These are phyloP conservation scores for Phaeosphaeriaceae sp. DNA, from an alignment of 2,329 filamentous ascomycete species.

Conservation along the genomic window DNA sequence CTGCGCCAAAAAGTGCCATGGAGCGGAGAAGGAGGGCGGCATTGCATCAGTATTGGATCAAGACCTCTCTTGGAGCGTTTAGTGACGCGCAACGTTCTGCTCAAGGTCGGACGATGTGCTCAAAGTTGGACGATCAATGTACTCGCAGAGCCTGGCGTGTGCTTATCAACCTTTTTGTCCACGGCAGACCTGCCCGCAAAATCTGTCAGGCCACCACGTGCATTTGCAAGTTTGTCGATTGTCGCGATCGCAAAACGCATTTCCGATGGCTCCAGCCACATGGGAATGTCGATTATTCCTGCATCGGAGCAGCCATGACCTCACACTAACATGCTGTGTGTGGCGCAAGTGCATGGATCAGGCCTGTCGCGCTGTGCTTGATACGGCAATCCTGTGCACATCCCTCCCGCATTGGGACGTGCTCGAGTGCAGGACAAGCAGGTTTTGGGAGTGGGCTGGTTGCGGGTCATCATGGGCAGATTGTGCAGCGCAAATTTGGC, in stretches of 20 bases:
- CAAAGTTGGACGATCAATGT: neutral
- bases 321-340: neutral
- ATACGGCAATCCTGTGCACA: slow-evolving; percentile 3
- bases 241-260: neutral
- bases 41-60: neutral
- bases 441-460: slow-evolving; percentile 15
- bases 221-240: neutral
- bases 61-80: neutral
- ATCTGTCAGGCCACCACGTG: neutral
- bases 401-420: slow-evolving; percentile 3
- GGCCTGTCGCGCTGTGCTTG: neutral
- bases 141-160: neutral
- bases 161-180: neutral
- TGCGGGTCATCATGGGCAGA: slow-evolving; percentile 8
- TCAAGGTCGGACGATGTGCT: neutral
- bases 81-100: neutral
- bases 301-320: slow-evolving; percentile 5
- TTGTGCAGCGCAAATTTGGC: neutral
- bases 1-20: neutral
- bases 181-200: neutral
- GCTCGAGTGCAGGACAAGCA: slow-evolving; percentile 3
- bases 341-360: slow-evolving; percentile 1
- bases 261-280: slow-evolving; percentile 5
- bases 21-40: slow-evolving; percentile 9
- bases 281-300: slow-evolving; percentile 19